Conservation (phyloP, 129 eudicot species). For the Artemisia argyi region DNA sequence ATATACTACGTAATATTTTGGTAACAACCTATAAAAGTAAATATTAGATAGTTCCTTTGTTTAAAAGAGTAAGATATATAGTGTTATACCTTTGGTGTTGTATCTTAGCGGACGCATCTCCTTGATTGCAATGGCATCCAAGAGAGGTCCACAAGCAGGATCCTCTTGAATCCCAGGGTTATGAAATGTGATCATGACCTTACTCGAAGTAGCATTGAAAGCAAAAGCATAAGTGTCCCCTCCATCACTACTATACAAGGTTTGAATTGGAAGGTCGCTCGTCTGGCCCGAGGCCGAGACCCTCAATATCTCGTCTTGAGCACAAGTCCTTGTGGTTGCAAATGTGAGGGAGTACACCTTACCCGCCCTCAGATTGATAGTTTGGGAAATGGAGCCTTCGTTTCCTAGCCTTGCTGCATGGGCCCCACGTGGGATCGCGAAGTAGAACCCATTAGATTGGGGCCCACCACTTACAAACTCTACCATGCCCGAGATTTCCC, state of each 20-base stretch:
- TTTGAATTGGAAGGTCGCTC: constrained; percentile 55
- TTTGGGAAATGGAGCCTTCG: constrained; percentile 56
- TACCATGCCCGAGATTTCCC: constrained; percentile 41
- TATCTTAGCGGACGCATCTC: constrained; percentile 40
- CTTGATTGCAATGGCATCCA: constrained; percentile 66
- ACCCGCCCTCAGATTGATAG: constrained; percentile 28
- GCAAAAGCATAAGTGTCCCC: constrained; percentile 74
- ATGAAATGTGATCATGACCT: constrained; percentile 43
- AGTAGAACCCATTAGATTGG: constrained; percentile 53
- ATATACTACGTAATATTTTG: too few relatives aligned
- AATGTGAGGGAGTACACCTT: constrained; percentile 47
- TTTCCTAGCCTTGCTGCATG: constrained; percentile 64
- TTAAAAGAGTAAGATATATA: background rate
- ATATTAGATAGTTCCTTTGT: background rate
- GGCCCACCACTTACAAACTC: constrained; percentile 59
- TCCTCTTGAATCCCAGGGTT: constrained; percentile 70
- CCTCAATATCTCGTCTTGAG: constrained; percentile 56
- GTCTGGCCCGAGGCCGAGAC: constrained; percentile 36
- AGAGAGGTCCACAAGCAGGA: constrained; percentile 64
- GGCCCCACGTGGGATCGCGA: constrained; percentile 54
- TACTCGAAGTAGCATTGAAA: constrained; percentile 42
- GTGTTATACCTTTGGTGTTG: constrained; percentile 36
- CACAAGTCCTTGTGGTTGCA: constrained; percentile 63
- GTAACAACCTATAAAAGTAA: background rate
- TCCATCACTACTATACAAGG: constrained; percentile 58